Percentiles rank a stretch among this genome's conserved stretches.
These are phyloP conservation scores for Saturnispora kantuleensis DNA, from an alignment of 805 yeast species.

Conservation along the genomic window DNA sequence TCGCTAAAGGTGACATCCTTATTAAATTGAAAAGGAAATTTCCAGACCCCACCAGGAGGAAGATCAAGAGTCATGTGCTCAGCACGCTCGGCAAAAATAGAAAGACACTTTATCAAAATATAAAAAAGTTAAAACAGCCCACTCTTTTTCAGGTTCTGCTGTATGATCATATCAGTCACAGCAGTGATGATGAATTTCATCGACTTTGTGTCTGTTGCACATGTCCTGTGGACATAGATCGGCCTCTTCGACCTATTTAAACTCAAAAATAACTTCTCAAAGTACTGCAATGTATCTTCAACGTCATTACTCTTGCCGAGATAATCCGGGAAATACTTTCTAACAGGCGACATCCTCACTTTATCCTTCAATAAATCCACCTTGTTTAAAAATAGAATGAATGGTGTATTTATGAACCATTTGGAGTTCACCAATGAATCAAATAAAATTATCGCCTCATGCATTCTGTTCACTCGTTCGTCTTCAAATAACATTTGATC, in stretches of 20 bases:
- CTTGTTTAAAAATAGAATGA: constrained; percentile 83
- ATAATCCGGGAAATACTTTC: constrained; percentile 69
- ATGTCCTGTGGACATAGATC: constrained; percentile 85
- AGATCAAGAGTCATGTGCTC: too few species aligned
- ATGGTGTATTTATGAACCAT: constrained; percentile 81
- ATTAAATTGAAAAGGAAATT: constrained; percentile 2
- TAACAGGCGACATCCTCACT: constrained; percentile 53
- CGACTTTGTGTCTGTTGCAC: constrained; percentile 86
- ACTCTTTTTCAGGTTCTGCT: constrained; percentile 67
- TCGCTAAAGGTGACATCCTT: not conserved
- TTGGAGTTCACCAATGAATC: constrained; percentile 73
- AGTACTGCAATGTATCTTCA: constrained; percentile 59
- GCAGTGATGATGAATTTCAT: constrained; percentile 90
- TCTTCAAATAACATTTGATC: constrained; percentile 91
- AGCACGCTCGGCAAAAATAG: too few species aligned
- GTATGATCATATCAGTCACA: constrained; percentile 84
- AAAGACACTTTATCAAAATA: not conserved
- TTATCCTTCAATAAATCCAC: constrained; percentile 73
- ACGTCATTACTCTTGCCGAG: constrained; percentile 54
- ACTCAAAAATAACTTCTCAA: constrained; percentile 56
- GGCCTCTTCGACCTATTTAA: constrained; percentile 58
- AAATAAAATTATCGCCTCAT: constrained; percentile 77
- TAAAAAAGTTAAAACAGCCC: constrained; percentile 47
- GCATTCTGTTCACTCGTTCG: constrained; percentile 79
- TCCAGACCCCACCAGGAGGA: too few species aligned